phyloP scores from a whole-genome alignment of 208 protist species.

The Crithidia brevicula region DNA sequence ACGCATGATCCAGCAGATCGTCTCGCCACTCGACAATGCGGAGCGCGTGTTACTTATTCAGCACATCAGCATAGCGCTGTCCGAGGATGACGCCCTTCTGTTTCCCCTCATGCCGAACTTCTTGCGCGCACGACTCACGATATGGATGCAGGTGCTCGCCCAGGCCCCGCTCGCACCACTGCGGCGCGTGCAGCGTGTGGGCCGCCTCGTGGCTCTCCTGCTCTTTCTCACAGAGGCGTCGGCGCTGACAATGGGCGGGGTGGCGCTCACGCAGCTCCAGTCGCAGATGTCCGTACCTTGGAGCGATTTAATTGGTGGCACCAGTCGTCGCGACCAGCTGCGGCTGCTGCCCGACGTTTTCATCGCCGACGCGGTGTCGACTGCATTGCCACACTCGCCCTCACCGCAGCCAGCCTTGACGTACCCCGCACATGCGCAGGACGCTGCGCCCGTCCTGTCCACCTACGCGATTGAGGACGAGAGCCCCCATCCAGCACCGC shows the following conservation, averaged over 20 bases:
- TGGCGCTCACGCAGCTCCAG: slow-evolving; percentile 28
- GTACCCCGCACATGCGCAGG: too few relatives aligned
- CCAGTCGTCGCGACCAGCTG: slow-evolving; percentile 28
- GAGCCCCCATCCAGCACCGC: not conserved
- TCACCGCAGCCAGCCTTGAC: not conserved
- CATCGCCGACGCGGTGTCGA: not conserved
- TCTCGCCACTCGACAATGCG: slow-evolving; percentile 21
- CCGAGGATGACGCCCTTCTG: slow-evolving; percentile 49
- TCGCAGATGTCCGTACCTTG: slow-evolving; percentile 42
- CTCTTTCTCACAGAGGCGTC: slow-evolving; percentile 62
- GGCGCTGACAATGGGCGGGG: slow-evolving; percentile 26
- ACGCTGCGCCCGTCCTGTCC: not conserved
- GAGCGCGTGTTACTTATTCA: slow-evolving; percentile 42
- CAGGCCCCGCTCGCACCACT: slow-evolving; percentile 33
- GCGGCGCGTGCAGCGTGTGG: slow-evolving; percentile 36
- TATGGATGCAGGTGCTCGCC: slow-evolving; percentile 47
- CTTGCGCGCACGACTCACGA: slow-evolving; percentile 40
- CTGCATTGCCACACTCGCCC: too few relatives aligned
- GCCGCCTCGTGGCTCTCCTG: slow-evolving; percentile 51
- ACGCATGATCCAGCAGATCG: slow-evolving; percentile 15
- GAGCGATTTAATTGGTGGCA: slow-evolving; percentile 34
- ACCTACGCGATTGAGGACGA: slow-evolving; percentile 29
- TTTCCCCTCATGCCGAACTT: slow-evolving; percentile 60
- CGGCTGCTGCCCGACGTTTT: slow-evolving; percentile 24
- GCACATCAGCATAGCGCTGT: slow-evolving; percentile 40